Conservation (phyloP, 2,329 filamentous ascomycete genomes). For the Gliomastix tumulicola region DNA sequence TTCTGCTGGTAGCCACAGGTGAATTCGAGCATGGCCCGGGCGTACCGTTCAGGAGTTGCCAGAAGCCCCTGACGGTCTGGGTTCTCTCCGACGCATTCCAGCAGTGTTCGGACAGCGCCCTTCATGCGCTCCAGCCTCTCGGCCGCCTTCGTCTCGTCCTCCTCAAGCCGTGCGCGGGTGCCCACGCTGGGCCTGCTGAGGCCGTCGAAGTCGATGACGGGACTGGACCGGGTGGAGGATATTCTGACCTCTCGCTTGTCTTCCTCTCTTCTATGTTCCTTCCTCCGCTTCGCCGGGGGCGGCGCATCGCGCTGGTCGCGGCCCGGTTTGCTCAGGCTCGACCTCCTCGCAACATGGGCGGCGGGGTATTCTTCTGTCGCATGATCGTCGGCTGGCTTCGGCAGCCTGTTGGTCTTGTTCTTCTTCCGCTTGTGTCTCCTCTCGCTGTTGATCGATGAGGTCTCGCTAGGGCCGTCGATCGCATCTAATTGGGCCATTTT, state of each 20-base stretch:
- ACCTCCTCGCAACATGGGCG: not conserved
- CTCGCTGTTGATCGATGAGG: too few relatives aligned
- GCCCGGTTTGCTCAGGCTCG: constrained; percentile 53
- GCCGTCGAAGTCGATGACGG: constrained; percentile 55
- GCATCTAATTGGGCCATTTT: too few relatives aligned
- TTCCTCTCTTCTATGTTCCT: not conserved
- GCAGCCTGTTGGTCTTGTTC: too few relatives aligned
- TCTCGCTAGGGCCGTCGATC: too few relatives aligned
- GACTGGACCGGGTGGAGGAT: constrained; percentile 35
- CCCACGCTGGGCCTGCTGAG: constrained; percentile 55
- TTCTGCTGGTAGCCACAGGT: constrained; percentile 98
- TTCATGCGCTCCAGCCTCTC: constrained; percentile 51
- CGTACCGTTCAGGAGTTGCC: constrained; percentile 76
- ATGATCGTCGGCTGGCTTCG: too few relatives aligned
- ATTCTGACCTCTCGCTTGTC: not conserved
- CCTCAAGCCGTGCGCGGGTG: constrained; percentile 56
- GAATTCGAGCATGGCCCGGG: constrained; percentile 91
- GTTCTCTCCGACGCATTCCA: constrained; percentile 64
- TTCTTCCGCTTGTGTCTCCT: too few relatives aligned
- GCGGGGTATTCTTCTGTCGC: too few relatives aligned
- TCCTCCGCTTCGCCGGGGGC: constrained; percentile 22
- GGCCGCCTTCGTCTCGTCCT: constrained; percentile 33
- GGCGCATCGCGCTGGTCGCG: constrained; percentile 52
- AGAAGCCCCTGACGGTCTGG: constrained; percentile 58
- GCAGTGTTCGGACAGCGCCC: constrained; percentile 56